Evolutionary conservation across 176 grass and related monocot genomes (phyloP).

Genomic region (Triticum turgidum): DNA sequence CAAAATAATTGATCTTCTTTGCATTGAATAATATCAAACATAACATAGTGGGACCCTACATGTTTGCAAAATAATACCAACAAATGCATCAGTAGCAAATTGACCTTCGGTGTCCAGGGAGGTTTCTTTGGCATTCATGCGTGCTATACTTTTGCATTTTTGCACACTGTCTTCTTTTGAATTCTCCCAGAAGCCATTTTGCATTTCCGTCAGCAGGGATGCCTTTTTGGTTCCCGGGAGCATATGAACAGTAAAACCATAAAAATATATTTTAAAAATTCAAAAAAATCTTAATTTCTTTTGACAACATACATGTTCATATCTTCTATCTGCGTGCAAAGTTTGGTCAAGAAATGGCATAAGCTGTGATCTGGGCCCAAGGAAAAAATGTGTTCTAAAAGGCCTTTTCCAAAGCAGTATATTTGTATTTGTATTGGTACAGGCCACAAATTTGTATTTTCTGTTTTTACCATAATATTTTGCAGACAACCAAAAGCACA

Average conservation of each 20-base stretch:
- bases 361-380: not conserved
- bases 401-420: not conserved
- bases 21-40: not conserved
- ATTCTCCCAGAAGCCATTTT: not conserved
- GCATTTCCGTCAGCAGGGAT: not conserved
- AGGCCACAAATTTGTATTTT: not conserved
- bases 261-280: not conserved
- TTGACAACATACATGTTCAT: not conserved
- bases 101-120: not conserved
- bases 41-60: not conserved
- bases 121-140: conserved; percentile 9
- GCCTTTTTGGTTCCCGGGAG: not conserved
- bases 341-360: not conserved
- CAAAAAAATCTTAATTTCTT: not conserved
- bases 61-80: conserved; percentile 11
- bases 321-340: not conserved
- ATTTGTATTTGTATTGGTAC: not conserved
- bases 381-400: not conserved
- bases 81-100: not conserved
- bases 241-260: not conserved
- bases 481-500: not conserved
- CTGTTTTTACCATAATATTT: not conserved
- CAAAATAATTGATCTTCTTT: not conserved
- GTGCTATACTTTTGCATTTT: conserved; percentile 1
- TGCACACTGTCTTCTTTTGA: not conserved